phyloP scores from a whole-genome alignment of 129 eudicot genomes.

The Mikania micrantha region DNA sequence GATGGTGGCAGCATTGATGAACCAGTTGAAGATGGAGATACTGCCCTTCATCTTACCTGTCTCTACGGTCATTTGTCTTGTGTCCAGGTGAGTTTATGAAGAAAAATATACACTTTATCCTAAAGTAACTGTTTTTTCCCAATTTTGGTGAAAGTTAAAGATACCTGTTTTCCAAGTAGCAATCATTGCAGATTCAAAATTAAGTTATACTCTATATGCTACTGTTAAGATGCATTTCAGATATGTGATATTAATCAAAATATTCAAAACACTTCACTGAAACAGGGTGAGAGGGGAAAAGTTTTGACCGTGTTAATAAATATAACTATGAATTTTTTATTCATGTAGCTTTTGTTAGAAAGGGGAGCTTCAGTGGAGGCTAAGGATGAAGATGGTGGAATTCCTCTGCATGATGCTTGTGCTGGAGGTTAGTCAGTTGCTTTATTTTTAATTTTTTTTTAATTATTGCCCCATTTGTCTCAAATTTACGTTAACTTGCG shows the following conservation, averaged over 20 bases:
- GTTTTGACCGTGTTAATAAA: neutral
- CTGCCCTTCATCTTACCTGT: slow-evolving; percentile 87
- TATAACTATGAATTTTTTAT: neutral
- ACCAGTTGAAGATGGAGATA: slow-evolving; percentile 92
- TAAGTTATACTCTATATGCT: neutral
- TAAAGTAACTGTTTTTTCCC: neutral
- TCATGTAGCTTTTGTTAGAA: slow-evolving; percentile 39
- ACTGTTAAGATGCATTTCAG: neutral
- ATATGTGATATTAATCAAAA: neutral
- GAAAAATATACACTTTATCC: neutral
- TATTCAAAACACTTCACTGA: neutral
- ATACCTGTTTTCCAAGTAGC: neutral
- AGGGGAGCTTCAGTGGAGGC: slow-evolving; percentile 43
- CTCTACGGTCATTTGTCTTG: slow-evolving; percentile 82
- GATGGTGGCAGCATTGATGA: slow-evolving; percentile 77
- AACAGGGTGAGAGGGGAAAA: neutral
- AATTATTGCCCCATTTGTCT: neutral
- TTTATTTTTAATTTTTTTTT: neutral
- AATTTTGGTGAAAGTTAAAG: neutral
- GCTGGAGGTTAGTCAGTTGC: slow-evolving; percentile 63
- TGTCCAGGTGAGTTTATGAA: slow-evolving; percentile 53
- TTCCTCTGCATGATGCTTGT: slow-evolving; percentile 98
- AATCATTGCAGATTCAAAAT: neutral
- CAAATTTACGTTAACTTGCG: neutral
- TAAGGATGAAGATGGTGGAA: slow-evolving; percentile 92